A percentile compares a stretch with the other conserved stretches of the same genome.
phyloP scores from a whole-genome alignment of 2,329 filamentous ascomycete genomes.

The Leptodontidium sp. region DNA sequence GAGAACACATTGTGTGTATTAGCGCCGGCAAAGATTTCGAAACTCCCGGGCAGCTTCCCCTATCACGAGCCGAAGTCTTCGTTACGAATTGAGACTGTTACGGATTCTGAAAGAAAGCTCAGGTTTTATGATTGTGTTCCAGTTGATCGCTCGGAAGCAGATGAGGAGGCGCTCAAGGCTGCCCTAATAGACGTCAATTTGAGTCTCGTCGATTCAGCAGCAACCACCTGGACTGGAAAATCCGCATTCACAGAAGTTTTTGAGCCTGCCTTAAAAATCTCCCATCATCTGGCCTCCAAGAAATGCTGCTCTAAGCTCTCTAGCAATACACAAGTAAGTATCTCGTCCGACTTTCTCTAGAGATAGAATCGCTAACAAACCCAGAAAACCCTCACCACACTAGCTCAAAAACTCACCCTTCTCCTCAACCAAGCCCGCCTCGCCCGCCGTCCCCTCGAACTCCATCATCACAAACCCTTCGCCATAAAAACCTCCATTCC shows the following conservation, averaged over 20 bases:
- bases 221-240: constrained; percentile 77
- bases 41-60: constrained; percentile 65
- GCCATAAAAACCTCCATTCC: constrained; percentile 89
- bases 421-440: constrained; percentile 69
- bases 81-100: constrained; percentile 58
- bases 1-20: constrained; percentile 76
- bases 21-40: constrained; percentile 60
- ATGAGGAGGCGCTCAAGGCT: constrained; percentile 55
- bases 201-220: constrained; percentile 71
- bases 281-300: constrained; percentile 68
- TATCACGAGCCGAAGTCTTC: constrained; percentile 62
- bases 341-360: not conserved
- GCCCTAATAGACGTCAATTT: constrained; percentile 69
- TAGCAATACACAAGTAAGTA: constrained; percentile 39
- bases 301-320: constrained; percentile 61
- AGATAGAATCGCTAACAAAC: constrained; percentile 31
- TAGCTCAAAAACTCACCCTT: constrained; percentile 54
- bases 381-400: constrained; percentile 40
- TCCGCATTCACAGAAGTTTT: constrained; percentile 83
- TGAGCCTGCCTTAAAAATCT: constrained; percentile 64
- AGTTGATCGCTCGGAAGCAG: constrained; percentile 35
- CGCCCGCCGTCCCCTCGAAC: constrained; percentile 78
- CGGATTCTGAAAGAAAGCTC: constrained; percentile 59
- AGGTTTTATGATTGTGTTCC: constrained; percentile 64
- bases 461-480: constrained; percentile 88